A percentile compares a stretch with the other conserved stretches of the same genome.
These are phyloP conservation scores for Yamadazyma dendronema DNA, from an alignment of 1,139 yeast genomes.

Conservation along the genomic window DNA sequence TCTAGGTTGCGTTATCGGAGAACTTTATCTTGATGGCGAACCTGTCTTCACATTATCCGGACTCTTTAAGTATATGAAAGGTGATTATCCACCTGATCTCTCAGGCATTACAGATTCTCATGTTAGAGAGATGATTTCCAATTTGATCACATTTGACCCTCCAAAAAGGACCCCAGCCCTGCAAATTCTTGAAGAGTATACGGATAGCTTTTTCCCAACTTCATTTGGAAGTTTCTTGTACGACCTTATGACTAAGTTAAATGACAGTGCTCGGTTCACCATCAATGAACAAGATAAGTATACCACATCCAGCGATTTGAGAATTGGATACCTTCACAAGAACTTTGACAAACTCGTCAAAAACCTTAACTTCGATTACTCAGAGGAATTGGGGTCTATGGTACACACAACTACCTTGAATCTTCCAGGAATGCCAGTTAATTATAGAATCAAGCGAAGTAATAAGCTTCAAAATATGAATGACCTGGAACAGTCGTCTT, in stretches of 20 bases:
- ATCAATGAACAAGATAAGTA: constrained; percentile 21
- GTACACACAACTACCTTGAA: constrained; percentile 26
- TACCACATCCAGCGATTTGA: constrained; percentile 49
- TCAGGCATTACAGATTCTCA: constrained; percentile 50
- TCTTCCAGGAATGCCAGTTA: constrained; percentile 45
- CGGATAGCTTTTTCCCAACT: constrained; percentile 60
- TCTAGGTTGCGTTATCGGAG: constrained; percentile 90
- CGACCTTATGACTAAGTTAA: constrained; percentile 53
- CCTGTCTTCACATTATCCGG: constrained; percentile 86
- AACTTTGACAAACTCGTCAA: constrained; percentile 54
- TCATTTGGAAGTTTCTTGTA: constrained; percentile 71
- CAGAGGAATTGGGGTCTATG: not conserved
- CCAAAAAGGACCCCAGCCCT: constrained; percentile 53
- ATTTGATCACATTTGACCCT: constrained; percentile 68
- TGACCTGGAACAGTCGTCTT: constrained; percentile 48
- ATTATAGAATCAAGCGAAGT: constrained; percentile 43
- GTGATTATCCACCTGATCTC: constrained; percentile 64
- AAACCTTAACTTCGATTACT: constrained; percentile 44
- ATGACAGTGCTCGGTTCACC: constrained; percentile 22
- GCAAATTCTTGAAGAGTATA: constrained; percentile 50
- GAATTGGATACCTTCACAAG: constrained; percentile 56
- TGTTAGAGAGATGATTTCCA: constrained; percentile 53
- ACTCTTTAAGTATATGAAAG: constrained; percentile 73
- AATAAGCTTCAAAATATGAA: constrained; percentile 15
- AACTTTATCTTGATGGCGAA: constrained; percentile 80